phyloP scores from a whole-genome alignment of 1,139 yeast genomes.

The Kodamaea arcana region DNA sequence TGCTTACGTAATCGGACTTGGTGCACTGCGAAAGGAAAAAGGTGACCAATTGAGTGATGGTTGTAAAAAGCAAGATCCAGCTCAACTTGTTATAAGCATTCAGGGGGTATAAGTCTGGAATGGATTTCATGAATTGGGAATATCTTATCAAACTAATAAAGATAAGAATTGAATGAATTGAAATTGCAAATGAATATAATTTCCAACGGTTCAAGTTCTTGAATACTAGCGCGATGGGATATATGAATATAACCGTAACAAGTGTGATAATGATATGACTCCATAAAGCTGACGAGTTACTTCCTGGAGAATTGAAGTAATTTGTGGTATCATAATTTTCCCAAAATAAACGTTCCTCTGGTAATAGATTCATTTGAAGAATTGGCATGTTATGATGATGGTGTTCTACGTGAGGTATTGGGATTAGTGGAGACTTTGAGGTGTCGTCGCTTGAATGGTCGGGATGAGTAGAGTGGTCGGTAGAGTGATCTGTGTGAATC shows the following conservation, averaged over 20 bases:
- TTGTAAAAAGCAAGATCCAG: slow-evolving; percentile 50
- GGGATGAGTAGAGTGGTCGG: too few species aligned
- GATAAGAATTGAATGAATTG: slow-evolving; percentile 45
- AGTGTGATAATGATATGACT: slow-evolving; percentile 51
- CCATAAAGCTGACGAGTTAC: slow-evolving; percentile 50
- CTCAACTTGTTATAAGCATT: slow-evolving; percentile 71
- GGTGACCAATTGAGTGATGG: slow-evolving; percentile 50
- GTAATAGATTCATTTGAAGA: slow-evolving; percentile 60
- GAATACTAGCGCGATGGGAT: slow-evolving; percentile 68
- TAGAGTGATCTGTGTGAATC: too few species aligned
- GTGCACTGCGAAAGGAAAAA: slow-evolving; percentile 27
- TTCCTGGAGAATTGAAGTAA: slow-evolving; percentile 55
- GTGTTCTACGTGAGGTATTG: slow-evolving; percentile 46
- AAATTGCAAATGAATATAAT: slow-evolving; percentile 51
- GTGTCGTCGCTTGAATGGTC: too few species aligned
- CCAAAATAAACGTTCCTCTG: slow-evolving; percentile 78
- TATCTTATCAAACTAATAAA: slow-evolving; percentile 54
- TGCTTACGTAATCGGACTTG: neutral
- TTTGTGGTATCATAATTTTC: slow-evolving; percentile 76
- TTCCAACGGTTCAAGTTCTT: slow-evolving; percentile 55
- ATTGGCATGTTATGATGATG: slow-evolving; percentile 77
- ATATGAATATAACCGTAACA: slow-evolving; percentile 49
- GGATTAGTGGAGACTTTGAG: too few species aligned
- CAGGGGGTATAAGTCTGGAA: slow-evolving; percentile 69
- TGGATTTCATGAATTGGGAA: slow-evolving; percentile 55